A percentile compares a stretch with the other conserved stretches of the same genome.
Evolutionary conservation across 176 grass and related monocot species (phyloP).

Genomic region (Typha latifolia): DNA sequence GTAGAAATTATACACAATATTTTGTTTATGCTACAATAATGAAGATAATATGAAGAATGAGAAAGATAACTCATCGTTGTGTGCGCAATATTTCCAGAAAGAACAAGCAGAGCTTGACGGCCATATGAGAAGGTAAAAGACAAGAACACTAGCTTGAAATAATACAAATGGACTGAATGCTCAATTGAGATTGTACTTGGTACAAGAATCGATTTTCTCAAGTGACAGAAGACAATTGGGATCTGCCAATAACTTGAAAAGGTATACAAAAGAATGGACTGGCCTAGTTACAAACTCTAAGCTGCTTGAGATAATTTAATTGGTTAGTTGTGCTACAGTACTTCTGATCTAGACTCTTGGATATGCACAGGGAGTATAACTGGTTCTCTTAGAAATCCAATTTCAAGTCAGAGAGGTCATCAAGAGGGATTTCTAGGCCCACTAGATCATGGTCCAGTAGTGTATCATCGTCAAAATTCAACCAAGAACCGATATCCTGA

Average conservation of each 20-base stretch:
- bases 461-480: slow-evolving; percentile 31
- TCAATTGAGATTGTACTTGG: slow-evolving; percentile 6
- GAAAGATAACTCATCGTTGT: too few species aligned
- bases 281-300: slow-evolving; percentile 39
- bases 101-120: neutral
- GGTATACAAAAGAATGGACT: slow-evolving; percentile 15
- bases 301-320: slow-evolving; percentile 24
- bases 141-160: neutral
- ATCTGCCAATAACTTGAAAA: slow-evolving; percentile 14
- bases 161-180: slow-evolving; percentile 2
- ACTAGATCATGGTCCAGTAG: slow-evolving; percentile 53
- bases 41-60: too few species aligned
- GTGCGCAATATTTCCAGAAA: neutral
- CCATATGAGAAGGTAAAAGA: neutral
- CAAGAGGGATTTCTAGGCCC: slow-evolving; percentile 45
- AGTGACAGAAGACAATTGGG: slow-evolving; percentile 14
- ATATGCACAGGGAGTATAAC: slow-evolving; percentile 29
- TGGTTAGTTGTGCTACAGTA: slow-evolving; percentile 21
- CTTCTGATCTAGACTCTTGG: slow-evolving; percentile 16
- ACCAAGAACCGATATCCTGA: slow-evolving; percentile 51
- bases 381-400: slow-evolving; percentile 31
- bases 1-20: too few species aligned
- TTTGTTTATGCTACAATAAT: too few species aligned
- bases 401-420: slow-evolving; percentile 60
- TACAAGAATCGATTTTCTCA: slow-evolving; percentile 25